Conservation (phyloP, 148 eudicot genomes). For the Rheum nobile region DNA sequence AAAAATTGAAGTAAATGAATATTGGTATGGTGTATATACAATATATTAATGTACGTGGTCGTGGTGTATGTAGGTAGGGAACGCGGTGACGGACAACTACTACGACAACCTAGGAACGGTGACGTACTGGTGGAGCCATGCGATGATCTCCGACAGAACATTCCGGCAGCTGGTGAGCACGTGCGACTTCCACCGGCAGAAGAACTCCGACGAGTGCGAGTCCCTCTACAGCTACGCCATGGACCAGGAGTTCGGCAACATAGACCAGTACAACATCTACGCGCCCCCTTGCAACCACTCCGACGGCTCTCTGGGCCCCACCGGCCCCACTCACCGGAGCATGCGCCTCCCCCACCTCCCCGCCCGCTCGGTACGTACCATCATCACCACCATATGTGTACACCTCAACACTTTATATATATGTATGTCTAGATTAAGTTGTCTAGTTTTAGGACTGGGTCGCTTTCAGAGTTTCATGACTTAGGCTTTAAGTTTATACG, state of each 20-base stretch:
- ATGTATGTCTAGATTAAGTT: too few species aligned
- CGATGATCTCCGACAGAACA: slow-evolving; percentile 85
- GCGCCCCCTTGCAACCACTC: slow-evolving; percentile 77
- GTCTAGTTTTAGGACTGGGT: too few species aligned
- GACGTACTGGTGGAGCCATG: slow-evolving; percentile 97
- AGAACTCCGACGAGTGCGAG: slow-evolving; percentile 84
- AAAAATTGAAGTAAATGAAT: too few species aligned
- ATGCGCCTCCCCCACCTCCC: slow-evolving; percentile 74
- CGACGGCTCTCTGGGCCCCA: slow-evolving; percentile 17
- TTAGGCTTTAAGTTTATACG: too few species aligned
- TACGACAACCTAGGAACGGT: slow-evolving; percentile 95
- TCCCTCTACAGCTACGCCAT: slow-evolving; percentile 71
- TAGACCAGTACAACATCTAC: slow-evolving; percentile 91
- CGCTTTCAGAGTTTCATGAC: too few species aligned
- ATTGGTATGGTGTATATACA: too few species aligned
- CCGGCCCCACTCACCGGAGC: slow-evolving; percentile 23
- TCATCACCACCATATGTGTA: too few species aligned
- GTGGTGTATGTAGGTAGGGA: slow-evolving; percentile 56
- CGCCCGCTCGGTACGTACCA: slow-evolving; percentile 23
- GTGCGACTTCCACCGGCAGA: slow-evolving; percentile 65
- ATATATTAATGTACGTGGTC: too few species aligned
- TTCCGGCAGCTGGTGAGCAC: slow-evolving; percentile 55
- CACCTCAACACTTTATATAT: too few species aligned
- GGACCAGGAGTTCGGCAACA: slow-evolving; percentile 89
- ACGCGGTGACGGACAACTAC: slow-evolving; percentile 93